Percentiles rank a stretch among this genome's conserved stretches.
Evolutionary conservation across 2,329 filamentous ascomycete genomes (phyloP).

Genomic region (Raffaelea ambrosiae): DNA sequence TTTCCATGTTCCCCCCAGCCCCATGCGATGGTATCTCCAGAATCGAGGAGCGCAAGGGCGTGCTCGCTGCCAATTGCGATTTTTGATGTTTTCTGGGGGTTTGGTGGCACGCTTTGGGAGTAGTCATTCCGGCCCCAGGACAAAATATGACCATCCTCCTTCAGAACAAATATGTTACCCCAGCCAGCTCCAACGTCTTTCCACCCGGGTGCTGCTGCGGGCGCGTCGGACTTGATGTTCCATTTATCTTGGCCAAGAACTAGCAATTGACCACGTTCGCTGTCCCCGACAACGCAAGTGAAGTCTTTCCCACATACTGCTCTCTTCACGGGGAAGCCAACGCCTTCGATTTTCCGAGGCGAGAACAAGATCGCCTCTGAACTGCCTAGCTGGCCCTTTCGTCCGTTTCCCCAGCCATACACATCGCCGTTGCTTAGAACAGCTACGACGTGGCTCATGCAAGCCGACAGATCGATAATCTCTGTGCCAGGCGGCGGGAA

Average conservation of each 20-base stretch:
- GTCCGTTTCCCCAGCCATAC: conserved; percentile 82
- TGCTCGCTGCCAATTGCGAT: conserved; percentile 91
- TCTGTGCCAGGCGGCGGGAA: conserved; percentile 55
- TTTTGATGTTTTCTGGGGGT: conserved; percentile 40
- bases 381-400: conserved; percentile 74
- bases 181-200: conserved; percentile 68
- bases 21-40: conserved; percentile 69
- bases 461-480: conserved; percentile 60
- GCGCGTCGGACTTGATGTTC: conserved; percentile 50
- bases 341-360: conserved; percentile 52
- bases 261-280: conserved; percentile 47
- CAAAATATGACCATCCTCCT: conserved; percentile 47
- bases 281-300: conserved; percentile 59
- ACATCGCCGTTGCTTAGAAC: conserved; percentile 67
- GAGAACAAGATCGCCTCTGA: conserved; percentile 42
- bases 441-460: conserved; percentile 69
- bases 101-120: conserved; percentile 66
- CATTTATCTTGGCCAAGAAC: conserved; percentile 73
- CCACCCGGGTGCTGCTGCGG: conserved; percentile 47
- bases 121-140: conserved; percentile 83
- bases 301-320: conserved; percentile 80
- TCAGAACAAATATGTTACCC: conserved; percentile 70
- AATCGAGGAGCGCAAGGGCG: conserved; percentile 59
- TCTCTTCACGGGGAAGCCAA: conserved; percentile 53
- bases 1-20: conserved; percentile 99